phyloP scores from a whole-genome alignment of 257 asterid species.

The Fraxinus cuspidata region DNA sequence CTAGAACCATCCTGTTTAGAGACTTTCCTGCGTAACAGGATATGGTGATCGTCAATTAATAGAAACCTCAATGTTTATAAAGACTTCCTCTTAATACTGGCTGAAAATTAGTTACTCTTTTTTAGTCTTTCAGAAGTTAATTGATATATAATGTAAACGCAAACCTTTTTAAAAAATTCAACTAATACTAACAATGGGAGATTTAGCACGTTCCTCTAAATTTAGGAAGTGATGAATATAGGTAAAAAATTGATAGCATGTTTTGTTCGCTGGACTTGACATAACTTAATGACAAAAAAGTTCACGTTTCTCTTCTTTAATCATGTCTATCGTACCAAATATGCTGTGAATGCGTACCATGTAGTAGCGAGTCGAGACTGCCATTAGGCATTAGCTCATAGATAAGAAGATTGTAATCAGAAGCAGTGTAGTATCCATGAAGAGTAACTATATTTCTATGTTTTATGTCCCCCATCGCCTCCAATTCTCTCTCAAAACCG shows the following conservation, averaged over 20 bases:
- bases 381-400: constrained; percentile 94
- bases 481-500: constrained; percentile 83
- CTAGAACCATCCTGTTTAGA: constrained; percentile 51
- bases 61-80: background rate
- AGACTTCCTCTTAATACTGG: background rate
- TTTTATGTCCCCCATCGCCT: constrained; percentile 86
- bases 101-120: background rate
- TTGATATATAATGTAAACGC: background rate
- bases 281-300: background rate
- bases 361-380: constrained; percentile 61
- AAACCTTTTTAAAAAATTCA: background rate
- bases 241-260: background rate
- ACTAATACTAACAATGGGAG: background rate
- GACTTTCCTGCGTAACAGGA: constrained; percentile 54
- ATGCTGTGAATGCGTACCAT: constrained; percentile 44
- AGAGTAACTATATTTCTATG: constrained; percentile 83
- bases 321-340: background rate
- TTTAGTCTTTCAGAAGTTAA: background rate
- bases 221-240: background rate
- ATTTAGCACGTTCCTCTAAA: background rate
- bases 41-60: background rate
- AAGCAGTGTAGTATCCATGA: constrained; percentile 75
- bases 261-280: background rate
- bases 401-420: constrained; percentile 77
- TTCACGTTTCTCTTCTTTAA: background rate